Evolutionary conservation across 2,329 filamentous ascomycete species (phyloP), one percentile per base, ranked within the genome.

Genomic region (Trichoderma oligosporum): DNA sequence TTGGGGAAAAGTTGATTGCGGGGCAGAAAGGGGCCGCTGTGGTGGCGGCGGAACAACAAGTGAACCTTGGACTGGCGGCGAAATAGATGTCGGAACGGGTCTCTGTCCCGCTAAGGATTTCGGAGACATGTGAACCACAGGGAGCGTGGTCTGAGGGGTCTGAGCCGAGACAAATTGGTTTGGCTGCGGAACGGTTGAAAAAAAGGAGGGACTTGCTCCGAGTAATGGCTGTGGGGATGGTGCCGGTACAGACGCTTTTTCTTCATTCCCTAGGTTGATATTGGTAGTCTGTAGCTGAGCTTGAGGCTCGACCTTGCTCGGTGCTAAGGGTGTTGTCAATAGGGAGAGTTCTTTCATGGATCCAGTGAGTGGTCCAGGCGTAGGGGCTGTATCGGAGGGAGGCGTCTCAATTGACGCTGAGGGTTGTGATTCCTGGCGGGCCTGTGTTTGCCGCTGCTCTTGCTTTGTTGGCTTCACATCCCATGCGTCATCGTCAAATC

Each of bases 401-500:
- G 52, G 41, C 24, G 57, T 25, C 18, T 36, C 56, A 3, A 54
- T 61, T 58, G 71, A 62, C 38, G 58, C 33, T 60, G 44, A 7
- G 2, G 41, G 73, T 60, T 63, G 74, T 18, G 51, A n/a, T 14
- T 54, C 38, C 16, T 41, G 38, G 38, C 38, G 38, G 14, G 7
- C 20, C 62, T 62, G 71, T 24, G 63, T 58, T 27, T 62, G 59
- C 51, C 65, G 72, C 51, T 65, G 72, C 61, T 59, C 60, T 25
- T 85, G 82, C 68, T 85, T 87, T 12, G 87, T 82, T 16, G 91
- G 89, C 75, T 97, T 97, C 48, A 96, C 87, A 66, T 95, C 90
- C 94, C 94, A 99, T 7, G 94, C 94, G 76, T 97, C 91, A 67
- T 97, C 94, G 51, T 99, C 94, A 67, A 97, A 97, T 2, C 90